Percentiles rank a stretch among this genome's conserved stretches.
These are phyloP conservation scores for Ophiocordyceps sinensis DNA, from an alignment of 2,329 filamentous ascomycete genomes.

Conservation along the genomic window DNA sequence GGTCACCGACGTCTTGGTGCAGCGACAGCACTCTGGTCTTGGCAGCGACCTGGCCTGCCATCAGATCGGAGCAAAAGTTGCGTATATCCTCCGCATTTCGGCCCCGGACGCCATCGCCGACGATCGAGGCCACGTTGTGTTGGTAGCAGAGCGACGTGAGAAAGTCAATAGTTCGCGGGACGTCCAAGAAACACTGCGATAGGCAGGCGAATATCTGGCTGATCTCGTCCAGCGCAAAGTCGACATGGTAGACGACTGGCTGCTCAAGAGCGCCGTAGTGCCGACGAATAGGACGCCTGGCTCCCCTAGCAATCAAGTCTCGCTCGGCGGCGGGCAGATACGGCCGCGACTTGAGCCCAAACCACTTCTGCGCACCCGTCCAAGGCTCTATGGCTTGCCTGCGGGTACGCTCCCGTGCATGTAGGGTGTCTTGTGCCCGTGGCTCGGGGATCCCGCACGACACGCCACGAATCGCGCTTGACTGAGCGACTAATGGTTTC, in stretches of 20 bases:
- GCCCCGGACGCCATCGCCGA: constrained; percentile 9
- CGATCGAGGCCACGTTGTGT: constrained; percentile 10
- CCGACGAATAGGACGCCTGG: constrained; percentile 2
- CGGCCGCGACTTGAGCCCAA: constrained; percentile 7
- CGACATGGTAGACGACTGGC: constrained; percentile 24
- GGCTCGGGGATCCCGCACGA: too few relatives aligned
- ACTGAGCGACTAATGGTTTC: too few relatives aligned
- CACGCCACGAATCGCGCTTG: too few relatives aligned
- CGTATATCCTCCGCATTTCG: constrained; percentile 13
- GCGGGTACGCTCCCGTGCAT: background rate
- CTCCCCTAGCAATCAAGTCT: constrained; percentile 12
- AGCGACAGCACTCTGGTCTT: constrained; percentile 12
- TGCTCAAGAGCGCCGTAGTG: constrained; percentile 1
- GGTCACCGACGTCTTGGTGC: constrained; percentile 4
- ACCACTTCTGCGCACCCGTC: background rate
- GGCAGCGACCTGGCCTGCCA: constrained; percentile 6
- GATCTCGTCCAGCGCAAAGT: constrained; percentile 27
- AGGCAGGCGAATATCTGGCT: constrained; percentile 4
- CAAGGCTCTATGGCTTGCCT: background rate
- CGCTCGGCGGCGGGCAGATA: constrained; percentile 14
- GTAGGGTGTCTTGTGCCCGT: background rate
- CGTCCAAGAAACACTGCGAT: constrained; percentile 4
- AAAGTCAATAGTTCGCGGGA: constrained; percentile 7
- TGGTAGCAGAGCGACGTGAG: constrained; percentile 7
- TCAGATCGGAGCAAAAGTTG: constrained; percentile 18